Evolutionary conservation across 1,139 yeast genomes (phyloP), one percentile per base, ranked within the genome.

Genomic region (Magnusiomyces clavatus): DNA sequence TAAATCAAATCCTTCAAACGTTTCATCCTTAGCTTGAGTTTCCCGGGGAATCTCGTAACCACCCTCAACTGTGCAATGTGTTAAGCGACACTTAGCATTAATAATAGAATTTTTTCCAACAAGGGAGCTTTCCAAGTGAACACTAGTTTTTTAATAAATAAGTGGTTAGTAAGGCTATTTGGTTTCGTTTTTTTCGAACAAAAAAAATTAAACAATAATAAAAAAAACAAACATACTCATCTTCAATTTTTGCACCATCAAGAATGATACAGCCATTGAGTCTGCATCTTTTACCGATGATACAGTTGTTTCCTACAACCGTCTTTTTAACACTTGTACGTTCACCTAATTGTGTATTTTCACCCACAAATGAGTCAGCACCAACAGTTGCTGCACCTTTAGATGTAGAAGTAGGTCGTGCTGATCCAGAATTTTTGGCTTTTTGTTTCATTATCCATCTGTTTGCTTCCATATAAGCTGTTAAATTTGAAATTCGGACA

Each of bases 381-480:
- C 98, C 97, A 39, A 92, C 80, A 24, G 86, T 83, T 1, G 96
- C 90, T 11, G 80, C 77, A n/a, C 76, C 71, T 58, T 83, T 82
- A 38, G 74, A 69, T n/a, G 70, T 69, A 2, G 71, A 67, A 38
- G 71, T 73, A 42, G 69, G 64, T 17, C 69, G 67, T 35, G 61
- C 41, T 17, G 54, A 51, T 24, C 56, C 61, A 38, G 53, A 48
- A 14, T 46, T 53, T 49, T 61, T 60, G 12, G 71, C 71, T n/a
- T 57, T 60, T 17, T 54, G 76, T 64, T 81, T 86, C 78, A 90
- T 77, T 54, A 84, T 75, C 62, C 80, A 76, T 57, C 97, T 76
- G 66, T 89, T 92, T n/a, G 95, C 90, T 69, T 92, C 98, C 80
- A 88, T 79, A 66, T 82, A 87, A 4, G 90, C 88, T 1, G 88